Evolutionary conservation across 108 stramenopile genomes (phyloP), one percentile per base, ranked within the genome.

Genomic region (Nitzschia palea): DNA sequence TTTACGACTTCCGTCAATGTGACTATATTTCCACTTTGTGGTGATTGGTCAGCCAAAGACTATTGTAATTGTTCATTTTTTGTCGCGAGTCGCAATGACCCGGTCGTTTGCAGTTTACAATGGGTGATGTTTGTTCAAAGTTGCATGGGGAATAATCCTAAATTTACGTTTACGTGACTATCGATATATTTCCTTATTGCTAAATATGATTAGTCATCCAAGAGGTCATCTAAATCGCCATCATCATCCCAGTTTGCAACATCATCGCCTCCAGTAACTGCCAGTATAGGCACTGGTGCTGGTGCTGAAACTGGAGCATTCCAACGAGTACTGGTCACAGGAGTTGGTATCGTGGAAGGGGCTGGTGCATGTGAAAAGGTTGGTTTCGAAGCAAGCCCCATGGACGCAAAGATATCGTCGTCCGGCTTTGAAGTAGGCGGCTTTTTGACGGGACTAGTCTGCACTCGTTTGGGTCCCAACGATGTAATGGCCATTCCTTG

Each of bases 331-430:
- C 47, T 48, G 12, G 10, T 40, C 37, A 40, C 12, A 6, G 37
- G 28, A 43, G 73, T 33, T 1, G 67, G 2, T 35, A 10, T 45
- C 23, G 44, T 22, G 47, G 37, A 34, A 17, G 47, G n/a, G 33
- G 56, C 44, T 0, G 69, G 3, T 23, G 70, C 22, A 20, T 66
- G 56, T n/a, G 42, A 31, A 60, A 74, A 77, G 31, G 35, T 62
- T 20, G 80, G 80, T 36, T 73, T 80, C 48, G 73, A 70, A 25
- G 76, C 42, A 9, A 85, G 70, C 33, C 80, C 84, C 74, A 85
- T 78, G 45, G 77, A 74, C 2, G 84, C 76, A 73, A 85, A 85
- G 48, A 85, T 68, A 62, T 85, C 84, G 62, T 81, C 80, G 8
- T 73, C 70, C 44, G 55, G 53, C 6, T 51, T 28, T 18, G 58